Base-by-base conservation (phyloP, 805 yeast genomes). In the Dipodascus albidus region DNA sequence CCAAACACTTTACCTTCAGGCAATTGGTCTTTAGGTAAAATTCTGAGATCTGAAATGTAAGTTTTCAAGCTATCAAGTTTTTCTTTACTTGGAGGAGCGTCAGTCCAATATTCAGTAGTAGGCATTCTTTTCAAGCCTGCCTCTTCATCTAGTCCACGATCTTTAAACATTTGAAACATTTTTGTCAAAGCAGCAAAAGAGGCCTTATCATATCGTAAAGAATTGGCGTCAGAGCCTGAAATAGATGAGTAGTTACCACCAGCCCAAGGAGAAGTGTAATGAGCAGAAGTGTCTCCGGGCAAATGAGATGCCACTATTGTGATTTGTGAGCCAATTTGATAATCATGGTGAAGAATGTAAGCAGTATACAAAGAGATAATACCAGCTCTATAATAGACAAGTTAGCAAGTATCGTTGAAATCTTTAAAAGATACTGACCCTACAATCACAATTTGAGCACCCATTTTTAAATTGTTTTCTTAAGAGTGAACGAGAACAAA, bases 181-280 rank as follows among this genome's bases (percentile, higher is more conserved):
- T 62, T 60, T 2, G 57, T 61, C 48, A 84, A 64, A 60, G 77
- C 72, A 21, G 70, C 62, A 63, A 81, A 85, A 1, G 88, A 81
- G 59, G 69, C 71, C 61, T 74, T 74, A 62, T 83, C 90, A 59
- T 70, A 80, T 2, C 62, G 63, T 51, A 82, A 60, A 0, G 78
- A 71, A n/a, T 68, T 72, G 1, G 65, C 65, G 58, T 81, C 85
- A 55, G 75, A 73, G 1, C 82, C 85, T 0, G 86, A 76, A 49
- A 83, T 82, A 56, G 78, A 72, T 2, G 81, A 75, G 61, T 79
- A 79, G 62, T 80, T 79, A 4, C 81, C 83, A 23, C 84, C 84
- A 1, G 95, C 95, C 78, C 84, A 83, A 0, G 95, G 95, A 0
- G 90, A 83, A 1, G 95, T 81, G 65, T 83, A 87, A 50, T 78